Evolutionary conservation across 805 yeast genomes (phyloP), one percentile per base, ranked within the genome.

Genomic region (Monosporozyma unispora): DNA sequence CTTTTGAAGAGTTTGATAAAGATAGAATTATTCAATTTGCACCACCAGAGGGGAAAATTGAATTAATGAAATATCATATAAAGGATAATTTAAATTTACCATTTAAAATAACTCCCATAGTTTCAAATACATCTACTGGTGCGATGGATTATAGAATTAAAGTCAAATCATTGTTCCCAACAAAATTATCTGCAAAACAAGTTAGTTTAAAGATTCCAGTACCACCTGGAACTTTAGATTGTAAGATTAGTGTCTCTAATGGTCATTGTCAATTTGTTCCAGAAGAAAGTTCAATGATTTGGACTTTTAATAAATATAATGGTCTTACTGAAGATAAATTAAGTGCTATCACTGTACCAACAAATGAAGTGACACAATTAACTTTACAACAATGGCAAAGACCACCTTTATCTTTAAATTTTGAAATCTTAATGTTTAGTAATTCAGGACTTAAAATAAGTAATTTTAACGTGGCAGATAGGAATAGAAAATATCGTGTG

Each of bases 31-130:
- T 89, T 50, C 78, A 76, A 44, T 88, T 89, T 55, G 72, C 81
- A 11, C 96, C 96, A 2, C 96, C 96, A 1, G 96, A 88, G 67
- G 95, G 95, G 0, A 79, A 80, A 47, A 86, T 87, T 62, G 91
- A 87, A 64, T 74, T 89, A 52, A 82, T 89, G 90, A 73, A 79
- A 33, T 89, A 88, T 66, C 71, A 82, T 49, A 75, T 77, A 1
- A 66, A 72, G 1, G 79, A 79, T 42, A 79, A 80, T 54, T 69
- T 85, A 51, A 78, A 77, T 46, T 61, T 86, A 28, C 97, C 97
- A 3, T 85, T 88, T 66, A 71, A 72, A 46, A 74, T 88, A 14
- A 69, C 75, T 4, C 84, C 91, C 1, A 70, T 72, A 28, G 73
- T 82, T 2, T 72, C 72, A 5, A 69, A 69, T 59, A 43, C 73